phyloP scores from a whole-genome alignment of 2,329 filamentous ascomycete genomes.

The Claviceps quebecensis region DNA sequence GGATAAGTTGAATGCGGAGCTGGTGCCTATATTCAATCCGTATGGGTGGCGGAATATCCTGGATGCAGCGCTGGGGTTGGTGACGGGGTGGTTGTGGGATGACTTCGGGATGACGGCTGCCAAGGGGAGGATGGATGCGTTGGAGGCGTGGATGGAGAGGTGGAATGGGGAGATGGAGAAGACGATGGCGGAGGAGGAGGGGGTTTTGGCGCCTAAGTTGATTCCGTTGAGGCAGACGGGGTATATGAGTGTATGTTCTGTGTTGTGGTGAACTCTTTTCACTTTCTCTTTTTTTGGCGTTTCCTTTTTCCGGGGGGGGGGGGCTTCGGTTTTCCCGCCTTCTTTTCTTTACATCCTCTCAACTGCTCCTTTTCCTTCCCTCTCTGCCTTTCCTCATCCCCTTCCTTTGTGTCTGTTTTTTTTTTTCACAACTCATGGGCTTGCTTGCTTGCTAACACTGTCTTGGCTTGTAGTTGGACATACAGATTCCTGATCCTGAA shows the following conservation, averaged over 20 bases:
- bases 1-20: constrained; percentile 64
- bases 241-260: constrained; percentile 59
- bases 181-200: constrained; percentile 35
- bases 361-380: no score
- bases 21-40: constrained; percentile 68
- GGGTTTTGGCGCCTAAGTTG: constrained; percentile 49
- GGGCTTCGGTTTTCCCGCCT: no score
- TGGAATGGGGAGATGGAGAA: constrained; percentile 69
- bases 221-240: constrained; percentile 70
- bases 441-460: background rate
- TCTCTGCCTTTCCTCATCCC: constrained; percentile 5
- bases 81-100: constrained; percentile 93
- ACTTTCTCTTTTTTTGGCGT: background rate
- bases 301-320: no score
- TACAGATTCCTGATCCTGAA: constrained; percentile 68
- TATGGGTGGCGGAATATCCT: constrained; percentile 63
- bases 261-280: background rate
- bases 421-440: background rate
- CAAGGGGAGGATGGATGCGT: constrained; percentile 53
- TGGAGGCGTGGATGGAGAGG: constrained; percentile 72
- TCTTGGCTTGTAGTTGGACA: constrained; percentile 45
- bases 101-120: constrained; percentile 66
- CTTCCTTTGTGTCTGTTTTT: background rate
- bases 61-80: constrained; percentile 63
- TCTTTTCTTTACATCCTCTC: background rate